A percentile compares a stretch with the other conserved stretches of the same genome.
Evolutionary conservation across 164 flowering plant species (phyloP).

Genomic region (Nymphaea thermarum): DNA sequence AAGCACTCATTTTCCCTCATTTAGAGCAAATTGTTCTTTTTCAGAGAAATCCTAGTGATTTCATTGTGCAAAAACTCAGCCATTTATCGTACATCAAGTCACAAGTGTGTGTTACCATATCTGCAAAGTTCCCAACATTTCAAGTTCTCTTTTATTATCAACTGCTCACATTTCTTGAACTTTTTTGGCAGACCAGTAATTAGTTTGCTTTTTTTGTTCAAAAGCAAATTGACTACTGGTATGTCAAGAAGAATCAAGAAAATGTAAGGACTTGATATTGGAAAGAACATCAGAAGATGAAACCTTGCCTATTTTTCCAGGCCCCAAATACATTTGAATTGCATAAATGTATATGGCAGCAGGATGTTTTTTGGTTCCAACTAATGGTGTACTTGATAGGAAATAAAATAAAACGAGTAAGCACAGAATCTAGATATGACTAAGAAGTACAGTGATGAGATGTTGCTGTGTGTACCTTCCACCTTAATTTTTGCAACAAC

Average conservation of each 20-base stretch:
- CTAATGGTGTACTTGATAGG: too few relatives aligned
- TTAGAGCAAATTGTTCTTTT: neutral
- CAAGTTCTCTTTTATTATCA: too few relatives aligned
- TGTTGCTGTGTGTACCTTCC: constrained; percentile 39
- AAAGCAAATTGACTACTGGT: too few relatives aligned
- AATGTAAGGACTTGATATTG: too few relatives aligned
- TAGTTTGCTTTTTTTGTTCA: too few relatives aligned
- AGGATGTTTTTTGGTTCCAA: neutral
- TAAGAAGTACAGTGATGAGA: neutral
- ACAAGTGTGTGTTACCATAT: neutral
- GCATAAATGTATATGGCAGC: neutral
- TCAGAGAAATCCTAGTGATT: neutral
- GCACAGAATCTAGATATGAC: neutral
- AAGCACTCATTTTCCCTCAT: neutral
- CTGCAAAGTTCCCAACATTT: too few relatives aligned
- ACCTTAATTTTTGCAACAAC: constrained; percentile 67
- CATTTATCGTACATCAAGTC: constrained; percentile 4
- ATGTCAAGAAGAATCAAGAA: too few relatives aligned
- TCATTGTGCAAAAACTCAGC: neutral
- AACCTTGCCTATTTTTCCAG: too few relatives aligned
- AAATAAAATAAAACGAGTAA: neutral
- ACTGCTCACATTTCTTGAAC: too few relatives aligned
- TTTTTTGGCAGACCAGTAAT: too few relatives aligned
- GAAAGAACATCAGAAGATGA: too few relatives aligned
- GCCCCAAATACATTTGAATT: too few relatives aligned